Evolutionary conservation across 208 protist genomes (phyloP), one percentile per base, ranked within the genome.

Genomic region (Angomonas ambiguus): DNA sequence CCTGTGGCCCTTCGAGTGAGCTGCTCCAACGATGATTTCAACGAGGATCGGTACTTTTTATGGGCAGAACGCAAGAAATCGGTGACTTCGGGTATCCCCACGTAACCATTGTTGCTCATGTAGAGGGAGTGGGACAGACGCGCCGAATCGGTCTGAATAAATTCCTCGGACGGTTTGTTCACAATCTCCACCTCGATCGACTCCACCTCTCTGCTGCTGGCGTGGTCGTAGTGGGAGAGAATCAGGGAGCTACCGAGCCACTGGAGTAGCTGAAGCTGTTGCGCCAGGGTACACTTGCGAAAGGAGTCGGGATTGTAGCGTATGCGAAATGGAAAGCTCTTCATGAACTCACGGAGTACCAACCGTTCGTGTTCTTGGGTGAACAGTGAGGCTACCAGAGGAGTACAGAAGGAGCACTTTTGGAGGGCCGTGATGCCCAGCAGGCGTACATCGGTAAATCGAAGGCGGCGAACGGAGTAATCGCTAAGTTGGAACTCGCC

Each of bases 221-320:
- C 27, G n/a, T 64, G 22, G 38, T 85, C 77, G 79, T 91, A 91
- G 51, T 62, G 65, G 49, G 74, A 69, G 34, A 91, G 82, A 3
- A 94, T 35, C 24, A 91, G 63, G 0, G 88, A 92, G 48, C 71
- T 91, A 48, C 79, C 74, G 24, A 94, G 76, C 77, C 83, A 91
- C 79, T 87, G 85, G 27, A 92, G 72, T 24, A 90, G 69, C 49
- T 78, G 59, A 11, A 74, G 74, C 71, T 90, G 85, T 63, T 87
- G 53, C 6, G 62, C 65, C 18, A 76, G 57, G 51, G 72, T 84
- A 61, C 72, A 72, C 42, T 57, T 30, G 2, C 72, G 73, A 28
- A 89, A 80, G 42, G 71, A 59, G 38, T 74, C 71, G 0, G 78
- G 77, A 34, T 84, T 74, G 60, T 83, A 92, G 33, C 77, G 71